A percentile compares a stretch with the other conserved stretches of the same genome.
Evolutionary conservation across 2,329 filamentous ascomycete genomes (phyloP).

Genomic region (Colletotrichum tropicale): DNA sequence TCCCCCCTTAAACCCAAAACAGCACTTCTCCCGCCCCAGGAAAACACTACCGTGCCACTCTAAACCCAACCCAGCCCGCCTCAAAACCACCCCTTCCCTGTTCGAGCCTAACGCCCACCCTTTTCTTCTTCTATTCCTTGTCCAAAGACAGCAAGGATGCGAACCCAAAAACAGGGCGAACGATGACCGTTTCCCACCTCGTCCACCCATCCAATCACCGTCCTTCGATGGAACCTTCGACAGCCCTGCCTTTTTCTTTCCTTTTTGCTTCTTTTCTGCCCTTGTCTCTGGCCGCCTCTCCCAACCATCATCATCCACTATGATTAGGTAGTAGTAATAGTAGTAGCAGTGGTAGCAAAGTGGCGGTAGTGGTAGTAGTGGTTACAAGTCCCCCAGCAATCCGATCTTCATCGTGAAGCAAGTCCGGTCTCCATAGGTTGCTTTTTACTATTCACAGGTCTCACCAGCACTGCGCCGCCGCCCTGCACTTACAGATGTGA

Average conservation of each 20-base stretch:
- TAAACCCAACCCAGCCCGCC: background rate
- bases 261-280: background rate
- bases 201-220: slow-evolving; percentile 2
- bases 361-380: background rate
- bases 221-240: background rate
- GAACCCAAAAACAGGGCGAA: slow-evolving; percentile 15
- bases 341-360: background rate
- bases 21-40: background rate
- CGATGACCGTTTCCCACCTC: slow-evolving; percentile 8
- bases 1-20: background rate
- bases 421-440: background rate
- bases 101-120: background rate
- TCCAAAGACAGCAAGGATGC: background rate
- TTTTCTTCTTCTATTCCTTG: background rate
- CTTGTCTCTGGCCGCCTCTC: background rate
- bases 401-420: background rate
- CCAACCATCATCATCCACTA: background rate
- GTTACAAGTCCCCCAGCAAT: background rate
- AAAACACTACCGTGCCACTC: background rate
- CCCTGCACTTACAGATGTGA: background rate
- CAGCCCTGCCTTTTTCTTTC: slow-evolving; percentile 11
- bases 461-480: background rate
- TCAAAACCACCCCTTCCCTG: background rate
- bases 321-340: background rate
- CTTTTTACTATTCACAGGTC: background rate